These are phyloP conservation scores for Ogataea wickerhamii DNA, from an alignment of 805 yeast genomes.

Conservation along the genomic window DNA sequence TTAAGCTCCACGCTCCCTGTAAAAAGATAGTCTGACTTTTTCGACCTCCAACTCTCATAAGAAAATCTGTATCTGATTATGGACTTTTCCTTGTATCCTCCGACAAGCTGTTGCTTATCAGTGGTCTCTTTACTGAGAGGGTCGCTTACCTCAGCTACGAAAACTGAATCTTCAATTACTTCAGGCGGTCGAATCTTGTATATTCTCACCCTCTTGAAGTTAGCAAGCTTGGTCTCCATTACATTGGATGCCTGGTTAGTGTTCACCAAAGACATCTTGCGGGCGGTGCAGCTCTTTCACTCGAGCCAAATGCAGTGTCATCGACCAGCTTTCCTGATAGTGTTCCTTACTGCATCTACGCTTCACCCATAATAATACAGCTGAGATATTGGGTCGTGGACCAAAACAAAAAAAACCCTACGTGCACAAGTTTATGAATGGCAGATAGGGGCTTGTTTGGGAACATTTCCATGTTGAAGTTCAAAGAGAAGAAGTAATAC, in stretches of 20 bases:
- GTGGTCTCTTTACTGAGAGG: not conserved
- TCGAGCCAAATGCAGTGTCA: too few relatives aligned
- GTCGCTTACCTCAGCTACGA: constrained; percentile 4
- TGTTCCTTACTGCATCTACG: too few relatives aligned
- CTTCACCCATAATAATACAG: too few relatives aligned
- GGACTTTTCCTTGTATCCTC: constrained; percentile 11
- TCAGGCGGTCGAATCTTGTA: constrained; percentile 26
- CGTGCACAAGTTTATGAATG: not conserved
- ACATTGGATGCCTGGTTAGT: constrained; percentile 12
- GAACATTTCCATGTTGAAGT: not conserved
- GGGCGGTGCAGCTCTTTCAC: too few relatives aligned
- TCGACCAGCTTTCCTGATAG: too few relatives aligned
- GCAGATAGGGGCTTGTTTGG: not conserved
- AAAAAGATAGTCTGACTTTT: constrained; percentile 17
- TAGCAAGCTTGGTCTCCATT: constrained; percentile 21
- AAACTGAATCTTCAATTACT: constrained; percentile 10
- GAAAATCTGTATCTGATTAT: constrained; percentile 16
- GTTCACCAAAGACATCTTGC: constrained; percentile 17
- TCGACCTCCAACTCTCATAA: constrained; percentile 15
- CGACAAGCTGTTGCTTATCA: not conserved
- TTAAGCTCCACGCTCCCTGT: constrained; percentile 23
- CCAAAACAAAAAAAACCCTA: too few relatives aligned
- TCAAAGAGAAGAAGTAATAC: too few relatives aligned
- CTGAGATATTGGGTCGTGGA: too few relatives aligned
- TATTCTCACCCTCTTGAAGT: constrained; percentile 24